Conservation (phyloP, 768 basidiomycete genomes). For the Amanita phalloides region DNA sequence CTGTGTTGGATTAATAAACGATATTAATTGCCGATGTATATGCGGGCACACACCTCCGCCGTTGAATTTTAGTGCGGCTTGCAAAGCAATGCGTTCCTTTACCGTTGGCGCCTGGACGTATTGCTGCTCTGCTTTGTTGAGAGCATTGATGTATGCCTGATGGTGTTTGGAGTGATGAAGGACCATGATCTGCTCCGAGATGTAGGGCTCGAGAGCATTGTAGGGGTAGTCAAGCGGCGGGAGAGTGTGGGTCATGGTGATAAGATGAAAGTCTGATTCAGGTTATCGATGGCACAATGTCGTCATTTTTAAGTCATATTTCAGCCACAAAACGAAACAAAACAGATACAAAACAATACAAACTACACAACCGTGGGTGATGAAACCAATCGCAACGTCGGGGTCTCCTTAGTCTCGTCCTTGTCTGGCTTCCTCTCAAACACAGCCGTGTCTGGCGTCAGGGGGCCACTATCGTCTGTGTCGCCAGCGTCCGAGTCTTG, state of each 20-base stretch:
- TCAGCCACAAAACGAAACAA: slow-evolving; percentile 2
- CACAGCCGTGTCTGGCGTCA: slow-evolving; percentile 13
- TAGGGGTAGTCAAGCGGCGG: slow-evolving; percentile 72
- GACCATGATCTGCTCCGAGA: slow-evolving; percentile 85
- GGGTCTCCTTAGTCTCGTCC: neutral
- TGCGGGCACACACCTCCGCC: slow-evolving; percentile 63
- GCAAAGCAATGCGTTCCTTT: slow-evolving; percentile 78
- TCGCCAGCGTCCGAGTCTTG: slow-evolving; percentile 9
- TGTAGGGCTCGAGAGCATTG: slow-evolving; percentile 90
- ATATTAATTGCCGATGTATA: neutral
- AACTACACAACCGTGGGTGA: neutral
- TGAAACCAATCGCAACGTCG: slow-evolving; percentile 3
- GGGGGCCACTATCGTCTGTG: slow-evolving; percentile 8
- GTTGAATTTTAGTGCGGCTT: slow-evolving; percentile 91
- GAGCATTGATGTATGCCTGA: slow-evolving; percentile 85
- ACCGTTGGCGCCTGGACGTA: slow-evolving; percentile 59
- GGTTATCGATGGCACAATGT: slow-evolving; percentile 2
- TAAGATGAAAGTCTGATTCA: slow-evolving; percentile 3
- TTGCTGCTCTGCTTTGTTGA: slow-evolving; percentile 80
- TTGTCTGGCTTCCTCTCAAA: slow-evolving; percentile 6
- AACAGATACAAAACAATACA: neutral
- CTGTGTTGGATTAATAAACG: slow-evolving; percentile 22
- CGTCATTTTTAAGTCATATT: slow-evolving; percentile 4
- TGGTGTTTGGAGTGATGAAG: slow-evolving; percentile 96
- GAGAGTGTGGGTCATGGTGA: slow-evolving; percentile 40